Percentiles rank a stretch among this genome's conserved stretches.
These are phyloP conservation scores for Phytophthora pseudosyringae DNA, from an alignment of 352 stramenopile genomes.

Conservation along the genomic window DNA sequence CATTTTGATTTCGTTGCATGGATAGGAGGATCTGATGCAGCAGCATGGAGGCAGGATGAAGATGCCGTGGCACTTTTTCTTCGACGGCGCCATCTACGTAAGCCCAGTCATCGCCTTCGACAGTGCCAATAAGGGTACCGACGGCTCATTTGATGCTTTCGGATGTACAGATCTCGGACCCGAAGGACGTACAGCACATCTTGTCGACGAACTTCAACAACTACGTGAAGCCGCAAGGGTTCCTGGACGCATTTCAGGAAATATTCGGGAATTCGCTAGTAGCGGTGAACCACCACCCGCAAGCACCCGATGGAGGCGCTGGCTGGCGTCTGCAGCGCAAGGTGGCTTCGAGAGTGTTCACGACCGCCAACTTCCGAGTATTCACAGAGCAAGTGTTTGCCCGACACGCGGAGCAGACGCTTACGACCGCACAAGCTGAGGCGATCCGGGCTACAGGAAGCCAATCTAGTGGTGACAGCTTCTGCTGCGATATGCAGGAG, in stretches of 20 bases:
- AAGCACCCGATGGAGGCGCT: constrained; percentile 54
- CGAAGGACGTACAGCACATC: constrained; percentile 73
- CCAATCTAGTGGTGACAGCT: constrained; percentile 7
- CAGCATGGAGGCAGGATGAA: constrained; percentile 64
- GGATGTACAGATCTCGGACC: constrained; percentile 49
- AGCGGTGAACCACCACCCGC: constrained; percentile 67
- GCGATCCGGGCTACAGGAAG: constrained; percentile 6
- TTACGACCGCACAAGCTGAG: constrained; percentile 19
- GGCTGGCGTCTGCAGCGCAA: constrained; percentile 83
- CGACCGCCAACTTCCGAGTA: constrained; percentile 57
- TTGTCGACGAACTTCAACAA: constrained; percentile 72
- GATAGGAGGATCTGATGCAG: constrained; percentile 47
- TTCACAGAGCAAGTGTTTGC: constrained; percentile 57
- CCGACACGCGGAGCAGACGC: constrained; percentile 39
- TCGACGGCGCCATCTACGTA: constrained; percentile 64
- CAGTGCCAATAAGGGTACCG: too few species aligned
- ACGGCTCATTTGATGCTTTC: neutral
- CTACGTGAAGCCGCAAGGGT: constrained; percentile 75
- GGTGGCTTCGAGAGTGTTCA: constrained; percentile 89
- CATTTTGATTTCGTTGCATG: neutral
- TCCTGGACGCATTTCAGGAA: constrained; percentile 70
- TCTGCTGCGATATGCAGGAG: constrained; percentile 56
- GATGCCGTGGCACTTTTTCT: constrained; percentile 71
- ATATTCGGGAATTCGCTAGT: constrained; percentile 79
- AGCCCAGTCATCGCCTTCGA: neutral